A percentile compares a stretch with the other conserved stretches of the same genome.
Evolutionary conservation across 306 rosid species (phyloP).

Genomic region (Spatholobus suberectus): DNA sequence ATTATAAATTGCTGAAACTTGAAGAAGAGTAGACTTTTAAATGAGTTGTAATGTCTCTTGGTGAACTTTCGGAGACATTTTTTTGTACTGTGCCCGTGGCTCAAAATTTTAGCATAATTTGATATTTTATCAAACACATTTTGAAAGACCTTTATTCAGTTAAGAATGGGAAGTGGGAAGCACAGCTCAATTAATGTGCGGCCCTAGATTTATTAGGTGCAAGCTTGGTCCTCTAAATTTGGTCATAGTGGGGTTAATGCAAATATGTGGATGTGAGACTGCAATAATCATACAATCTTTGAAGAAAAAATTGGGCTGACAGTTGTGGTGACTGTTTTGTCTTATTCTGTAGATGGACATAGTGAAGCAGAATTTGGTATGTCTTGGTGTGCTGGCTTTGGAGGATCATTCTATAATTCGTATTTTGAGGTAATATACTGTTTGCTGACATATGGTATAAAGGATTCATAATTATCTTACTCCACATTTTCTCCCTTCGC

Average conservation of each 20-base stretch:
- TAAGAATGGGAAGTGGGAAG: slow-evolving; percentile 12
- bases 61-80: background rate
- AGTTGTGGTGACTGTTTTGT: slow-evolving; percentile 20
- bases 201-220: background rate
- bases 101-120: slow-evolving; percentile 7
- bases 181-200: background rate
- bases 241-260: background rate
- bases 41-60: background rate
- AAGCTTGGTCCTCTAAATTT: background rate
- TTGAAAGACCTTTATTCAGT: background rate
- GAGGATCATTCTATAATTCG: slow-evolving; percentile 82
- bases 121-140: background rate
- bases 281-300: background rate
- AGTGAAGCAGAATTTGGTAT: slow-evolving; percentile 95
- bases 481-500: background rate
- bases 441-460: slow-evolving; percentile 6
- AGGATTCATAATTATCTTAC: slow-evolving; percentile 3
- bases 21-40: slow-evolving; percentile 14
- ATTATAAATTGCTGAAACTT: background rate
- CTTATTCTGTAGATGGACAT: slow-evolving; percentile 75
- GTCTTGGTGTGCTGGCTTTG: slow-evolving; percentile 99
- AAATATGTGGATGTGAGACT: slow-evolving; percentile 12
- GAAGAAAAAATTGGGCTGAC: background rate
- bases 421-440: slow-evolving; percentile 75
- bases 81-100: background rate